A percentile compares a stretch with the other conserved stretches of the same genome.
phyloP scores from a whole-genome alignment of 2,329 filamentous ascomycete species.

The Cryoendolithus antarcticus region DNA sequence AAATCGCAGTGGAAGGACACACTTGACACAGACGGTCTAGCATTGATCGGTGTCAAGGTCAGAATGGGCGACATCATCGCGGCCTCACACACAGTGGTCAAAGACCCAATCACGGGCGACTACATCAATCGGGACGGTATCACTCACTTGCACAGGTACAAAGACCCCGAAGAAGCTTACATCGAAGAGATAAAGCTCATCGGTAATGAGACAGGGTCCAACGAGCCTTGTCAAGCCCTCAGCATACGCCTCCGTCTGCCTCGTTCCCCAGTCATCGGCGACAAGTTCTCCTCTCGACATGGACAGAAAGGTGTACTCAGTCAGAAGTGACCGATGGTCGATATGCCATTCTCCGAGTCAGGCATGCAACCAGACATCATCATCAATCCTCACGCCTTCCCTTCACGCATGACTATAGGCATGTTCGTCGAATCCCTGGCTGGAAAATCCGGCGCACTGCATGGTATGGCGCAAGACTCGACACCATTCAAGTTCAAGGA shows the following conservation, averaged over 20 bases:
- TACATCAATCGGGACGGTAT: slow-evolving; percentile 75
- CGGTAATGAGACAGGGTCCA: slow-evolving; percentile 71
- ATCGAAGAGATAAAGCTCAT: slow-evolving; percentile 89
- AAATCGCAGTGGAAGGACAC: slow-evolving; percentile 57
- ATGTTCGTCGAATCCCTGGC: slow-evolving; percentile 98
- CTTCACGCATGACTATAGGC: slow-evolving; percentile 98
- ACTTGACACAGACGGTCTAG: slow-evolving; percentile 80
- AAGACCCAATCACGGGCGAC: slow-evolving; percentile 57
- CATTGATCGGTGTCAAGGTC: slow-evolving; percentile 65
- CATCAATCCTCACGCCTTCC: slow-evolving; percentile 99
- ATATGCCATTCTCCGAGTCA: slow-evolving; percentile 94
- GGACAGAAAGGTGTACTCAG: slow-evolving; percentile 96
- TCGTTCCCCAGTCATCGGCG: slow-evolving; percentile 81
- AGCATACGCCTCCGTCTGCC: slow-evolving; percentile 90
- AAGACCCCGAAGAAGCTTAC: slow-evolving; percentile 76
- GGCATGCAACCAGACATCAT: slow-evolving; percentile 96
- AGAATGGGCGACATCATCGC: slow-evolving; percentile 73
- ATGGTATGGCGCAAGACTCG: slow-evolving; percentile 89
- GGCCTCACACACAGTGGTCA: slow-evolving; percentile 78
- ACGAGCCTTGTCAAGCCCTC: slow-evolving; percentile 73
- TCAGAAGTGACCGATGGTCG: slow-evolving; percentile 84
- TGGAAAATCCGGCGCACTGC: slow-evolving; percentile 85
- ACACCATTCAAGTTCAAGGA: slow-evolving; percentile 77
- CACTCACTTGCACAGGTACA: slow-evolving; percentile 88
- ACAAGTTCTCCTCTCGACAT: slow-evolving; percentile 98